Percentiles rank a stretch among this genome's conserved stretches.
These are phyloP conservation scores for Boletus insuetus DNA, from an alignment of 768 basidiomycete species.

Conservation along the genomic window DNA sequence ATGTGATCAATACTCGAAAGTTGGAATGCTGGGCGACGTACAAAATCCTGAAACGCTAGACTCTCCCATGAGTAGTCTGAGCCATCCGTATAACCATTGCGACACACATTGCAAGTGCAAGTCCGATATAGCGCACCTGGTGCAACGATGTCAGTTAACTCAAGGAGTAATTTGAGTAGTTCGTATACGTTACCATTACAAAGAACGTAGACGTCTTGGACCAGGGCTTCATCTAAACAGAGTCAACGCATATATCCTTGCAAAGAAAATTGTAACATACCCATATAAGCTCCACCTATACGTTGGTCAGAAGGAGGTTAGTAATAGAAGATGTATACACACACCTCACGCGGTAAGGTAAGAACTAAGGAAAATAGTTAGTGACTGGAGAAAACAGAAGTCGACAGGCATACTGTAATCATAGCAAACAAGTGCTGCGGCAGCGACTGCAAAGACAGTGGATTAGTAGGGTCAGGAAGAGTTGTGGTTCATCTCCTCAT, in stretches of 20 bases:
- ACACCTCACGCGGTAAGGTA: slow-evolving; percentile 7
- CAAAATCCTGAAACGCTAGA: background rate
- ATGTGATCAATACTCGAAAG: background rate
- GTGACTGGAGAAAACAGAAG: background rate
- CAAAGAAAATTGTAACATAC: background rate
- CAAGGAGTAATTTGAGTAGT: background rate
- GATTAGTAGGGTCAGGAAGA: background rate
- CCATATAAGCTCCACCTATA: slow-evolving; percentile 12
- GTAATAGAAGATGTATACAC: background rate
- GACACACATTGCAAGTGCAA: slow-evolving; percentile 5
- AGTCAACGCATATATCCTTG: background rate
- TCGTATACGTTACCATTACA: slow-evolving; percentile 3
- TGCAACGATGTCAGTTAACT: background rate
- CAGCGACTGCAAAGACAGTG: slow-evolving; percentile 1
- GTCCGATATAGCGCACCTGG: slow-evolving; percentile 9
- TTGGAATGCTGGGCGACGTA: background rate
- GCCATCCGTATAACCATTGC: background rate
- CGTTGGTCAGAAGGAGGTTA: background rate
- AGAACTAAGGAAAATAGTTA: slow-evolving; percentile 1
- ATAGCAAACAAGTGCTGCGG: slow-evolving; percentile 1
- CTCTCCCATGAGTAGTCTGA: background rate
- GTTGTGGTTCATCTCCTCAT: too few species aligned
- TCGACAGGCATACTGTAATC: slow-evolving; percentile 4
- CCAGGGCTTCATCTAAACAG: slow-evolving; percentile 12
- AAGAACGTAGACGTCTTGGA: slow-evolving; percentile 8